phyloP scores from a whole-genome alignment of 768 basidiomycete species.

The Calocybe gangraenosa region DNA sequence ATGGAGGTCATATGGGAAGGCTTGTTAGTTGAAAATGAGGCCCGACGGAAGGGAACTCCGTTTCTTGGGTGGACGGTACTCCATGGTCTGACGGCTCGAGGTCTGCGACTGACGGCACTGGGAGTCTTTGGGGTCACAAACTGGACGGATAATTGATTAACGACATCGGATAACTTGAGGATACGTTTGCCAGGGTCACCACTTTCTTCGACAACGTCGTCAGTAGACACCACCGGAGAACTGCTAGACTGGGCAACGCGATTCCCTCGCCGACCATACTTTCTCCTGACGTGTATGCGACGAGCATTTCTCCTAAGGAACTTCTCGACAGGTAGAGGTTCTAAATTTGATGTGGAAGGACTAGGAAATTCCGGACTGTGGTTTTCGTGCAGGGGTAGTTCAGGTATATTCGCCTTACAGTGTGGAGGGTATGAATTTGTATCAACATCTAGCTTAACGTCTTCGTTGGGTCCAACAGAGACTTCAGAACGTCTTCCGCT shows the following conservation, averaged over 20 bases:
- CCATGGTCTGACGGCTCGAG: conserved; percentile 14
- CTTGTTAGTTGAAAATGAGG: conserved; percentile 13
- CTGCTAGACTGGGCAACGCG: conserved; percentile 12
- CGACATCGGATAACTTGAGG: not conserved
- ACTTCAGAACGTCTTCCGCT: conserved; percentile 18
- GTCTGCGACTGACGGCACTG: conserved; percentile 3
- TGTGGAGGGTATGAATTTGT: no score
- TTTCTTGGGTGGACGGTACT: conserved; percentile 31
- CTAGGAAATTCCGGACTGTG: not conserved
- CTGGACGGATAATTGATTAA: conserved; percentile 14
- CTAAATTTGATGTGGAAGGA: conserved; percentile 9
- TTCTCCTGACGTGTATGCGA: conserved; percentile 12
- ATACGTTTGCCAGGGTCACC: not conserved
- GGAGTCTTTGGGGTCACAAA: conserved; percentile 19
- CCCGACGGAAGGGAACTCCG: conserved; percentile 21
- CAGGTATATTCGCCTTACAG: no score
- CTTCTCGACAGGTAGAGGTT: conserved; percentile 24
- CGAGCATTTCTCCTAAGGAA: conserved; percentile 22
- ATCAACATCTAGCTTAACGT: not conserved
- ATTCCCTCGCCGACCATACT: conserved; percentile 17
- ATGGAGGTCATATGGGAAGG: not conserved
- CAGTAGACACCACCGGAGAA: conserved; percentile 1
- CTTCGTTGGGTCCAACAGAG: not conserved
- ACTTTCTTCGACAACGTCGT: conserved; percentile 3
- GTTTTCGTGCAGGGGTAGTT: not conserved